Evolutionary conservation across 1,284 basidiomycete species (phyloP), one percentile per base, ranked within the genome.

Genomic region (Moesziomyces sp.): DNA sequence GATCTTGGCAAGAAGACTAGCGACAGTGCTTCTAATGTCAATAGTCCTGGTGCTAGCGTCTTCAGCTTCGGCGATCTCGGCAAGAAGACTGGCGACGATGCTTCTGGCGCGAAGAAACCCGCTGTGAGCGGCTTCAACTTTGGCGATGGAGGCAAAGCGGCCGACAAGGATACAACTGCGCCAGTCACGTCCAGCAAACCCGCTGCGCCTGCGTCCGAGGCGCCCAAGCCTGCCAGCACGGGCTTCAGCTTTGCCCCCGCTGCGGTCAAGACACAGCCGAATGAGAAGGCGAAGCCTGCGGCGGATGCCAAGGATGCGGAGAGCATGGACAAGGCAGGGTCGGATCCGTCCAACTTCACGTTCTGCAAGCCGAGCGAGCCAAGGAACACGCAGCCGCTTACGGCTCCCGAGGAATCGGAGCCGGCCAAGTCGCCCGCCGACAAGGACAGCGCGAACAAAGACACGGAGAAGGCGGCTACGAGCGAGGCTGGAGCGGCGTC

Each of bases 331-430:
- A 61, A 53, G 35, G 3, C 44, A 4, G 13, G 53, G 24, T 51
- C 58, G 24, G 55, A 68, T 23, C 65, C 59, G 24, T 49, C 55
- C 47, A 51, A 46, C 16, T 58, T 68, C 46, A 48, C 35, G 6
- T 62, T 68, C 55, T 68, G 65, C 58, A 68, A 68, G 42, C 65
- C 65, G 1, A 47, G 58, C 35, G 59, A 68, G 47, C 65, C 65
- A 3, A 35, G 65, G 10, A 68, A 68, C 59, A 61, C 50, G 28
- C 58, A 51, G 47, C 58, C 58, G 18, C n/a, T 68, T 28, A 55
- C 46, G 0, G 64, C 46, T 18, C 46, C 53, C 0, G 52, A 58
- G 40, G 26, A 55, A 3, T 6, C 24, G 4, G 58, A 53, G 11
- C 23, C 23, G 21, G n/a, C 23, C 40, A 65, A 51, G 47, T n/a